These are phyloP conservation scores for Agaricus sinodeliciosus DNA, from an alignment of 768 basidiomycete species.

Conservation along the genomic window DNA sequence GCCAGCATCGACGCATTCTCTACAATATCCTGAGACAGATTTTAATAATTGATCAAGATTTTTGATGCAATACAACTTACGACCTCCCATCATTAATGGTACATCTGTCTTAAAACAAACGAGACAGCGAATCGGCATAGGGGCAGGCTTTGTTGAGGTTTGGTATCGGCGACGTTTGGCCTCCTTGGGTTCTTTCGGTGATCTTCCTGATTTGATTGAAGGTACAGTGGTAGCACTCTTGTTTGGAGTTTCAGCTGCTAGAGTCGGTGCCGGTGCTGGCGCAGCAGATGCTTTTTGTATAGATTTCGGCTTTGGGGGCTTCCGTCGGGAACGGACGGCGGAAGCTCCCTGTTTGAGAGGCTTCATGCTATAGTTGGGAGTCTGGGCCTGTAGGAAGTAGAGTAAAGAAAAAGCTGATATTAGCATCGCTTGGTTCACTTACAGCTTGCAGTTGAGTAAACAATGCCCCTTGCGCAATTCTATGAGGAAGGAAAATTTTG, in stretches of 20 bases:
- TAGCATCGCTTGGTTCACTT: constrained; percentile 14
- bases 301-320: constrained; percentile 23
- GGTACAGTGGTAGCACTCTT: constrained; percentile 8
- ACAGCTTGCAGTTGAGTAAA: constrained; percentile 58
- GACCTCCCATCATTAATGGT: constrained; percentile 69
- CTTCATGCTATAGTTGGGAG: constrained; percentile 44
- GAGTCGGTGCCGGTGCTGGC: not conserved
- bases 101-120: constrained; percentile 63
- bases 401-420: not conserved
- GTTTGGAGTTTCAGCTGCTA: constrained; percentile 11
- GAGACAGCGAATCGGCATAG: constrained; percentile 38
- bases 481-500: constrained; percentile 52
- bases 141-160: not conserved
- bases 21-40: constrained; percentile 50
- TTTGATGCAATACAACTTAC: constrained; percentile 34
- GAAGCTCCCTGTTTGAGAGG: constrained; percentile 45
- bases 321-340: constrained; percentile 20
- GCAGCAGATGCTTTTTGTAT: constrained; percentile 19
- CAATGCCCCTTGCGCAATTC: constrained; percentile 47
- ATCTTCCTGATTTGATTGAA: not conserved
- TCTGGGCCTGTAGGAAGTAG: constrained; percentile 29
- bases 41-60: not conserved
- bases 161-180: constrained; percentile 6
- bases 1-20: constrained; percentile 57
- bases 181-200: constrained; percentile 27